Evolutionary conservation across 306 rosid species (phyloP), one percentile per base, ranked within the genome.

Genomic region (Vigna unguiculata): DNA sequence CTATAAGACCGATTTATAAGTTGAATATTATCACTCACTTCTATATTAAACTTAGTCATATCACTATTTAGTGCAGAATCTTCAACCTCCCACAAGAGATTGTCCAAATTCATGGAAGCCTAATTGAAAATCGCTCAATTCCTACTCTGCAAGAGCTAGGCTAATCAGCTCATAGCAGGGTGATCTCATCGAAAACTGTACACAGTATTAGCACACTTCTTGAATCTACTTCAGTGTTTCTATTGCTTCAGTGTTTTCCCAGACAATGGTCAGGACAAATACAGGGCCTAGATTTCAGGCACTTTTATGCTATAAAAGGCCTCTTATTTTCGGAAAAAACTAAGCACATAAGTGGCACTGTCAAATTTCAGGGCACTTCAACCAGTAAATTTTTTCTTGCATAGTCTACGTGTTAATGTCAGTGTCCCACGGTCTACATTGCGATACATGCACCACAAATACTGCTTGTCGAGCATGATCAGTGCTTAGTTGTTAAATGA

Each of bases 211-310:
- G 41, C 30, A 17, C 20, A 15, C 4, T 59, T 13, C 41, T 28
- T 59, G 30, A 28, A 59, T 59, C 41, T 28, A 41, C 38, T 15
- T 12, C 0, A 8, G 22, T 34, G 40, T 6, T 34, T 34, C 40
- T 0, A 6, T 34, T 28, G 65, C 21, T 16, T 2, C 3, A n/a
- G 22, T 38, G 9, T 19, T 63, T 16, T 63, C 48, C 24, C 48
- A 63, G 14, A 8, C 47, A 63, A 63, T 38, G 6, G n/a, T 40
- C 32, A 64, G 4, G 19, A 17, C 3, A 41, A 40, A 21, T 24
- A 66, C 45, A 41, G 21, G 48, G 72, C 57, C 7, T 36, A 46
- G 21, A 67, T 67, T 45, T 46, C 38, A 43, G 57, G 57, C 20
- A 65, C 20, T n/a, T 22, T 21, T 45, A 21, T 43, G 72, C 13